phyloP scores from a whole-genome alignment of 805 yeast species.

The Kodamaea laetipori region DNA sequence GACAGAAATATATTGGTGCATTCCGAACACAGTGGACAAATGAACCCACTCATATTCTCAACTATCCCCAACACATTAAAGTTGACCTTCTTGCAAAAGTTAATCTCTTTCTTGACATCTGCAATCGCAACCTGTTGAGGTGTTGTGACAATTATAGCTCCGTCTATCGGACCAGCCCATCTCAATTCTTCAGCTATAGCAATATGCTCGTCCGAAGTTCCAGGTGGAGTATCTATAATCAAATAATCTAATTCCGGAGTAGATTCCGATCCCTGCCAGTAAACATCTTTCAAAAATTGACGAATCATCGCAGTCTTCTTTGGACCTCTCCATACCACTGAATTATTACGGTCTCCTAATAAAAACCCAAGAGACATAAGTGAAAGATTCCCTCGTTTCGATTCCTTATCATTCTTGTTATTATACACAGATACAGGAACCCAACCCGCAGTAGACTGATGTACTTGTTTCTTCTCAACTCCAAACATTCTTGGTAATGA shows the following conservation, averaged over 20 bases:
- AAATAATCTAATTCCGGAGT: slow-evolving; percentile 61
- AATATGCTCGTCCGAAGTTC: slow-evolving; percentile 97
- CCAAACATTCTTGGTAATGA: slow-evolving; percentile 97
- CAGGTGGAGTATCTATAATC: slow-evolving; percentile 97
- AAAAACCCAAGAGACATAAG: slow-evolving; percentile 90
- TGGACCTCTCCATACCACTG: slow-evolving; percentile 98
- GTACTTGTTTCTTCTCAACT: slow-evolving; percentile 74
- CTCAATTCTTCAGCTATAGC: slow-evolving; percentile 91
- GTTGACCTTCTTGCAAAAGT: slow-evolving; percentile 85
- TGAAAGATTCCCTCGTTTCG: slow-evolving; percentile 46
- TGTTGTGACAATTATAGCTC: slow-evolving; percentile 93
- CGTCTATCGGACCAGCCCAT: slow-evolving; percentile 69
- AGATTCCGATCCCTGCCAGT: slow-evolving; percentile 65
- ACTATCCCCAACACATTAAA: slow-evolving; percentile 80
- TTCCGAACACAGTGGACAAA: slow-evolving; percentile 92
- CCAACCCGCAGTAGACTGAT: slow-evolving; percentile 86
- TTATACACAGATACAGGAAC: slow-evolving; percentile 66
- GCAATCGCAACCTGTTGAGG: slow-evolving; percentile 93
- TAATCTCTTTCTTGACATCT: slow-evolving; percentile 92
- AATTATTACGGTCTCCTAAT: slow-evolving; percentile 77
- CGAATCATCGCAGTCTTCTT: slow-evolving; percentile 97
- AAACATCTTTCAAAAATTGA: slow-evolving; percentile 87
- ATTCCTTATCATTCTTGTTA: slow-evolving; percentile 8
- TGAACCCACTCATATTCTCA: slow-evolving; percentile 96
- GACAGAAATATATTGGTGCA: slow-evolving; percentile 88